Conservation (phyloP, 257 asterid species). For the Solanum bulbocastanum region DNA sequence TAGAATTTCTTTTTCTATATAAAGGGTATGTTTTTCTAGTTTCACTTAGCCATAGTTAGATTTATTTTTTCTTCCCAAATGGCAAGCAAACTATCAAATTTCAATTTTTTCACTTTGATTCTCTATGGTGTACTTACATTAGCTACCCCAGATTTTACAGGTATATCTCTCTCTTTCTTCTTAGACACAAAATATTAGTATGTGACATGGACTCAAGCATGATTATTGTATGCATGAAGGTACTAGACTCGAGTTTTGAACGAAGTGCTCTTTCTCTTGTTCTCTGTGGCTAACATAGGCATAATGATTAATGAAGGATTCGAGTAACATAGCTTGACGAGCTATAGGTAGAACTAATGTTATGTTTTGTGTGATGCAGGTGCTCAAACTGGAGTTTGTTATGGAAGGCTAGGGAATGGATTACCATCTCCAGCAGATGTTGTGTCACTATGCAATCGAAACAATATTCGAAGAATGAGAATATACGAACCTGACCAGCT, state of each 20-base stretch:
- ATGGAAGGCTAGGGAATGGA: slow-evolving; percentile 15
- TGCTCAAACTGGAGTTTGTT: slow-evolving; percentile 29
- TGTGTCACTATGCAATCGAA: slow-evolving; percentile 15
- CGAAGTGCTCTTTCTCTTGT: not conserved
- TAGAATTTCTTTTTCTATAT: not conserved
- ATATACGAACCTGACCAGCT: slow-evolving; percentile 26
- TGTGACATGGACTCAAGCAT: not conserved
- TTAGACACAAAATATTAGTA: not conserved
- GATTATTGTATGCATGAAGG: not conserved
- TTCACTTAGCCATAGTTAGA: not conserved
- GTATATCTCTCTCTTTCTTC: not conserved
- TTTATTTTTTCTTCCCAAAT: not conserved
- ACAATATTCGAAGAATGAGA: slow-evolving; percentile 21
- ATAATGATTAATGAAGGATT: not conserved
- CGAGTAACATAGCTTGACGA: not conserved
- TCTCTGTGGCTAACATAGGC: not conserved
- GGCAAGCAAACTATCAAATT: not conserved
- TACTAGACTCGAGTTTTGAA: not conserved
- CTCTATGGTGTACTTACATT: slow-evolving; percentile 9
- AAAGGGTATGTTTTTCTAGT: not conserved
- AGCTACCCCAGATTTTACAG: slow-evolving; percentile 7
- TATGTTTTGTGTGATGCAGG: not conserved
- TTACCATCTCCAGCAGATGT: slow-evolving; percentile 18
- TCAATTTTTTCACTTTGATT: not conserved
- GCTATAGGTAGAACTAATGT: not conserved